A percentile compares a stretch with the other conserved stretches of the same genome.
These are phyloP conservation scores for Trametes versicolor DNA, from an alignment of 1,284 basidiomycete genomes.

Conservation along the genomic window DNA sequence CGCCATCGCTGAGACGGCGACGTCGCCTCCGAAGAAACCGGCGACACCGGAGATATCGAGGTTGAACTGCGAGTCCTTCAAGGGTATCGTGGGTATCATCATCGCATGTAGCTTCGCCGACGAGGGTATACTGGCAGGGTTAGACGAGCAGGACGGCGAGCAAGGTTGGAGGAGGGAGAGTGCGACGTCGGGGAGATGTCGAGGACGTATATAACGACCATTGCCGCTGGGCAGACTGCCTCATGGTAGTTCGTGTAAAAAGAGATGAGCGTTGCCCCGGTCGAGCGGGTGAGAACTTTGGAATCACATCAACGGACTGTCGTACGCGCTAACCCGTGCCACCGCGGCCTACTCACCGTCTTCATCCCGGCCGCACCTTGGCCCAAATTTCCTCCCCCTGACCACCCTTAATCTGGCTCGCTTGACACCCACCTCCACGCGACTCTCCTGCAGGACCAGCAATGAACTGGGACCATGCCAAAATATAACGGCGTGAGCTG, in stretches of 20 bases:
- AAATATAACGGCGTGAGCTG: too few species aligned
- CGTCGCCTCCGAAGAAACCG: slow-evolving; percentile 37
- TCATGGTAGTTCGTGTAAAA: slow-evolving; percentile 17
- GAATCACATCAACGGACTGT: background rate
- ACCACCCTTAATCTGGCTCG: too few species aligned
- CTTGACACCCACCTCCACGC: too few species aligned
- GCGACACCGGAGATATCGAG: slow-evolving; percentile 36
- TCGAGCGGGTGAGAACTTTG: background rate
- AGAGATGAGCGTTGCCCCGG: slow-evolving; percentile 1
- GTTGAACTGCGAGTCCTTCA: slow-evolving; percentile 27
- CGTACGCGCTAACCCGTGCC: background rate
- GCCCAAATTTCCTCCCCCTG: too few species aligned
- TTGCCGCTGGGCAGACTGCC: slow-evolving; percentile 15
- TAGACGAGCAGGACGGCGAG: background rate
- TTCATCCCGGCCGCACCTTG: too few species aligned
- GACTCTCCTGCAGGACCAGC: too few species aligned
- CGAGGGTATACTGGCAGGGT: background rate
- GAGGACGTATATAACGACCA: background rate
- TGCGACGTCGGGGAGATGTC: slow-evolving; percentile 2
- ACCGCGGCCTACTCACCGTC: background rate
- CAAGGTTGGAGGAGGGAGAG: background rate
- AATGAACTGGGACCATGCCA: too few species aligned
- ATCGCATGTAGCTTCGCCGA: slow-evolving; percentile 5
- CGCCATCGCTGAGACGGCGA: slow-evolving; percentile 35
- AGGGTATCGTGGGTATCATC: slow-evolving; percentile 25